These are phyloP conservation scores for Inga laurina DNA, from an alignment of 306 rosid species.

Conservation along the genomic window DNA sequence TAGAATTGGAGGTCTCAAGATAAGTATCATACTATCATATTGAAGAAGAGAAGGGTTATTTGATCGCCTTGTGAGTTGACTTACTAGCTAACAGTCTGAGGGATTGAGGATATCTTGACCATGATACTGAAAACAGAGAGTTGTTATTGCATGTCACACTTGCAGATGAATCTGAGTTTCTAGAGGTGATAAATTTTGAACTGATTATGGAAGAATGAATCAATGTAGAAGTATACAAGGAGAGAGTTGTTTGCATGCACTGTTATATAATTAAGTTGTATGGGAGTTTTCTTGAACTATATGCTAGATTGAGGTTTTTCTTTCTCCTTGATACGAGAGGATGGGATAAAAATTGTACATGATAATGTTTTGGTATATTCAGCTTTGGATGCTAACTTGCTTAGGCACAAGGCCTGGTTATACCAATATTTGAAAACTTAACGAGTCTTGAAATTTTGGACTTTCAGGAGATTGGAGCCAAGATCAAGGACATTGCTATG, in stretches of 20 bases:
- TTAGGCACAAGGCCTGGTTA: slow-evolving; percentile 1
- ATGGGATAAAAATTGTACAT: slow-evolving; percentile 8
- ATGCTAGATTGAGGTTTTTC: neutral
- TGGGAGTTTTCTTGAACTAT: slow-evolving; percentile 15
- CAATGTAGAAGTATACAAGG: neutral
- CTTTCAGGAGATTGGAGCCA: slow-evolving; percentile 90
- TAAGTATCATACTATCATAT: neutral
- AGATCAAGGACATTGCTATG: slow-evolving; percentile 90
- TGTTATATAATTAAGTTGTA: slow-evolving; percentile 8
- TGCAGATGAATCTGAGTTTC: neutral
- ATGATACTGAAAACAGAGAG: neutral
- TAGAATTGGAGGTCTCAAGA: neutral
- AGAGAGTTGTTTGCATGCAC: neutral
- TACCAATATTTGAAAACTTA: slow-evolving; percentile 23
- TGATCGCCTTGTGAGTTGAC: neutral
- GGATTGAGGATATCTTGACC: neutral
- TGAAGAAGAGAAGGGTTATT: neutral
- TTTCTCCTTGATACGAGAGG: neutral
- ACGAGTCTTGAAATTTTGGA: slow-evolving; percentile 24
- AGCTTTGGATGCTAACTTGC: slow-evolving; percentile 14
- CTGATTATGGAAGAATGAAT: neutral
- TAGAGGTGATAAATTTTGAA: neutral
- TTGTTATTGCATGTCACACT: neutral
- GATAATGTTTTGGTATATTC: slow-evolving; percentile 5
- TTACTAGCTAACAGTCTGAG: neutral